Base-by-base conservation (phyloP, 2,329 filamentous ascomycete species). In the Fusarium palustre region DNA sequence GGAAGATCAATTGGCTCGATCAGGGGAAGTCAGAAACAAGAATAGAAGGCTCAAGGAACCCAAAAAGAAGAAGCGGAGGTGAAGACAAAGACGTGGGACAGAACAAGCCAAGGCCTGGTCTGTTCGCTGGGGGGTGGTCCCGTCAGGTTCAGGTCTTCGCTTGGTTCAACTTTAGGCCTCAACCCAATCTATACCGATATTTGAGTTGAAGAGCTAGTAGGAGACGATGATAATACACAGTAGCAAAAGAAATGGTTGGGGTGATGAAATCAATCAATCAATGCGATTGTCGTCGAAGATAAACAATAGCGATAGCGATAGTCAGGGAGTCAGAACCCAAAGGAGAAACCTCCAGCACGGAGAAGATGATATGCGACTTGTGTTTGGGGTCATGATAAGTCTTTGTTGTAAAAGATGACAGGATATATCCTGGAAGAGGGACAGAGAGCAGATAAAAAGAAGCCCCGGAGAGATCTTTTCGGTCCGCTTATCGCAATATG, bases 331-430 rank as follows among this genome's bases (percentile, higher is more conserved):
- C 73, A 76, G 69, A 64, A 77, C 75, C 79, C 79, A 78, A 66
- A 79, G 79, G 62, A 79, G 73, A 61, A 81, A 78, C 68, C 79
- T 81, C 79, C 79, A 76, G 71, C 74, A 76, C 73, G 79, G 78
- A 80, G 79, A 81, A 74, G 75, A 76, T 74, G 74, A 76, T 75
- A 77, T 75, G 59, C 77, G 76, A 66, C 69, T 73, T 70, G 72
- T 75, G 76, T 79, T 77, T 70, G 75, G 74, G 78, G 74, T 80
- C 79, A 81, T 81, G 77, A 80, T 81, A 79, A 78, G 69, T 73
- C 68, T 72, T 67, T 70, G 47, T 65, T 24, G 31, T 45, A 60
- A 65, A 38, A 50, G 59, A 33, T 25, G 55, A 68, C 62, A 58
- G 13, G 43, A 62, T 36, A 46, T 45, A 52, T 55, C 66, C 64